These are phyloP conservation scores for Talaromyces wortmannii DNA, from an alignment of 495 filamentous ascomycete genomes.

Conservation along the genomic window DNA sequence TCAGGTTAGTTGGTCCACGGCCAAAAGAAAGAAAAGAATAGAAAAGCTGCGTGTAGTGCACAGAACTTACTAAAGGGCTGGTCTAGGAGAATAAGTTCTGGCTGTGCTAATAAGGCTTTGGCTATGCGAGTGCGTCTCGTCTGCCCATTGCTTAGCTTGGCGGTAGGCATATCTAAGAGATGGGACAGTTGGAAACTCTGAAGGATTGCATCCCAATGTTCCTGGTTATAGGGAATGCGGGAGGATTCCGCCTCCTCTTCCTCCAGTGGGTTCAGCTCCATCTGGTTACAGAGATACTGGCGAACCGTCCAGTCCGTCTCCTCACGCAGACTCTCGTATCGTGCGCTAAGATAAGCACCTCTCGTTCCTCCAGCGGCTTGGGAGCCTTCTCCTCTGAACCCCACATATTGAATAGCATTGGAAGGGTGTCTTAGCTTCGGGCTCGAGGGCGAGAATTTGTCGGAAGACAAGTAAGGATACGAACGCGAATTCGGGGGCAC, in stretches of 20 bases:
- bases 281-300: slow-evolving; percentile 74
- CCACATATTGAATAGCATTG: slow-evolving; percentile 74
- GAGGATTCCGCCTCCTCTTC: slow-evolving; percentile 33
- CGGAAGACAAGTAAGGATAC: slow-evolving; percentile 66
- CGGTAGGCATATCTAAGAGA: slow-evolving; percentile 70
- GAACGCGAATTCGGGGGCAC: slow-evolving; percentile 65
- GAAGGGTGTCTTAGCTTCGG: slow-evolving; percentile 46
- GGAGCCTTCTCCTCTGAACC: slow-evolving; percentile 59
- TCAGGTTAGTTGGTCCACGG: background rate
- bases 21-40: no score
- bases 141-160: slow-evolving; percentile 90
- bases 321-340: slow-evolving; percentile 88
- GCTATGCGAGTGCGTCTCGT: slow-evolving; percentile 81
- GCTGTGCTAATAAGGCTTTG: slow-evolving; percentile 68
- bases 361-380: slow-evolving; percentile 47
- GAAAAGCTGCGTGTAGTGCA: no score
- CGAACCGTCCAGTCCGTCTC: slow-evolving; percentile 78
- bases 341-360: slow-evolving; percentile 78
- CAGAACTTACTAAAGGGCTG: slow-evolving; percentile 74
- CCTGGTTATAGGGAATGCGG: slow-evolving; percentile 18
- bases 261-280: slow-evolving; percentile 63
- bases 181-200: slow-evolving; percentile 55
- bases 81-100: slow-evolving; percentile 80
- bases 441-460: slow-evolving; percentile 50
- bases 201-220: slow-evolving; percentile 52